A percentile compares a stretch with the other conserved stretches of the same genome.
These are phyloP conservation scores for Mycogone perniciosa DNA, from an alignment of 2,329 filamentous ascomycete genomes.

Conservation along the genomic window DNA sequence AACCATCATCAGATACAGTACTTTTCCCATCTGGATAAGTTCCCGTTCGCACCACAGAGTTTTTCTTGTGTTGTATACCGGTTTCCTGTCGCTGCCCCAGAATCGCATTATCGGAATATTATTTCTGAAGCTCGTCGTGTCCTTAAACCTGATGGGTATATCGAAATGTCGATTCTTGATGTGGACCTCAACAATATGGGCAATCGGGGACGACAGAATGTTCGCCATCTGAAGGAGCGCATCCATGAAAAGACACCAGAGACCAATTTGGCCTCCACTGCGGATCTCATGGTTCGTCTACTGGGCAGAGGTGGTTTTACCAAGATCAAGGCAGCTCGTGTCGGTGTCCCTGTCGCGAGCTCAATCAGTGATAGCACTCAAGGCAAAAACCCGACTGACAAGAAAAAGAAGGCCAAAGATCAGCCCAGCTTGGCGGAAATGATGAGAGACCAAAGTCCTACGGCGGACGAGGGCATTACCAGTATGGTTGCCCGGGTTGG, in stretches of 20 bases:
- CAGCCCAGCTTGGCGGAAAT: conserved; percentile 61
- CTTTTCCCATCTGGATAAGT: conserved; percentile 53
- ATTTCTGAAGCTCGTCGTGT: conserved; percentile 72
- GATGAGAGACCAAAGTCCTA: conserved; percentile 62
- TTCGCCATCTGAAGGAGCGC: conserved; percentile 65
- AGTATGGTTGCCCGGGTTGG: conserved; percentile 89
- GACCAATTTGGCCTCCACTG: conserved; percentile 53
- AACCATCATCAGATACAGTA: conserved; percentile 75
- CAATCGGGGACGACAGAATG: conserved; percentile 58
- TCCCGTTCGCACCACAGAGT: conserved; percentile 70
- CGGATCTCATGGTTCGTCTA: conserved; percentile 57
- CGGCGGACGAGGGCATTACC: conserved; percentile 77
- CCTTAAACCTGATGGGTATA: conserved; percentile 67
- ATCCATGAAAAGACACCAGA: conserved; percentile 56
- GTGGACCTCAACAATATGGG: conserved; percentile 81
- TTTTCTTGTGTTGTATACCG: conserved; percentile 72
- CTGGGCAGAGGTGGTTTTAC: conserved; percentile 65
- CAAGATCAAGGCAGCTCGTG: conserved; percentile 67
- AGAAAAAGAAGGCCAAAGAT: conserved; percentile 33
- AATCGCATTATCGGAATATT: conserved; percentile 62
- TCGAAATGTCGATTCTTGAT: conserved; percentile 74
- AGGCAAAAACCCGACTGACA: conserved; percentile 14
- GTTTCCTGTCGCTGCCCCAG: conserved; percentile 65
- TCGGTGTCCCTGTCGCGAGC: conserved; percentile 68
- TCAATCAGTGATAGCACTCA: conserved; percentile 26